phyloP scores from a whole-genome alignment of 768 basidiomycete genomes.

The Hortiboletus campestris region DNA sequence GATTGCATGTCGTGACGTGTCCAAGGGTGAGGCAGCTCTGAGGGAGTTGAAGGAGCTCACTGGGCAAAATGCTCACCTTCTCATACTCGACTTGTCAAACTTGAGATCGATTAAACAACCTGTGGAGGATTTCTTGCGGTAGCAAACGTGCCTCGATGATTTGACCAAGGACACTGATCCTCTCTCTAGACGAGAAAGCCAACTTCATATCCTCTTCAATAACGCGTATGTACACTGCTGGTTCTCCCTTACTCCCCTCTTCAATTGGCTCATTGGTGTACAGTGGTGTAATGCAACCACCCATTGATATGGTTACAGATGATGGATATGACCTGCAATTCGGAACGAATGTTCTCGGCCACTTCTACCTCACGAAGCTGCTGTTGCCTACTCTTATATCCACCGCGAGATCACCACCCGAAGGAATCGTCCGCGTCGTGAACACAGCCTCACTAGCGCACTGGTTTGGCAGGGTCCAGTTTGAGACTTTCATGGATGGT shows the following conservation, averaged over 20 bases:
- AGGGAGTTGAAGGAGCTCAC: constrained; percentile 39
- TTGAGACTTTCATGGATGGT: constrained; percentile 39
- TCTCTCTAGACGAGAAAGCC: constrained; percentile 3
- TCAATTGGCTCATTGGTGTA: neutral
- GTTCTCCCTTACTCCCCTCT: neutral
- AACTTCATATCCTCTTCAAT: constrained; percentile 11
- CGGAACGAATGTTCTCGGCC: constrained; percentile 9
- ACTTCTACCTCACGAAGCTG: constrained; percentile 10
- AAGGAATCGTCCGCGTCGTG: constrained; percentile 32
- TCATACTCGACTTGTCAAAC: constrained; percentile 35
- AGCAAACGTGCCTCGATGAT: constrained; percentile 21
- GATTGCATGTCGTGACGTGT: constrained; percentile 41
- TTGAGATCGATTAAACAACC: constrained; percentile 30
- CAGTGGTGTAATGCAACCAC: constrained; percentile 2
- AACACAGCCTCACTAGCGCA: constrained; percentile 26
- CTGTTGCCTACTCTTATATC: constrained; percentile 15
- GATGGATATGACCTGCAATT: constrained; percentile 11
- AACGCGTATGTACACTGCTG: neutral
- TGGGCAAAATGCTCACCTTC: constrained; percentile 23
- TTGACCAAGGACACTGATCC: constrained; percentile 25
- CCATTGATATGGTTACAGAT: constrained; percentile 1
- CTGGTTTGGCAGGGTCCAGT: constrained; percentile 26
- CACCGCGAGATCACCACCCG: constrained; percentile 22
- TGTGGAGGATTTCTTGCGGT: constrained; percentile 32
- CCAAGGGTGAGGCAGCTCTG: constrained; percentile 41